Evolutionary conservation across 345 rosid genomes (phyloP).

Genomic region (Rhodomyrtus tomentosa): DNA sequence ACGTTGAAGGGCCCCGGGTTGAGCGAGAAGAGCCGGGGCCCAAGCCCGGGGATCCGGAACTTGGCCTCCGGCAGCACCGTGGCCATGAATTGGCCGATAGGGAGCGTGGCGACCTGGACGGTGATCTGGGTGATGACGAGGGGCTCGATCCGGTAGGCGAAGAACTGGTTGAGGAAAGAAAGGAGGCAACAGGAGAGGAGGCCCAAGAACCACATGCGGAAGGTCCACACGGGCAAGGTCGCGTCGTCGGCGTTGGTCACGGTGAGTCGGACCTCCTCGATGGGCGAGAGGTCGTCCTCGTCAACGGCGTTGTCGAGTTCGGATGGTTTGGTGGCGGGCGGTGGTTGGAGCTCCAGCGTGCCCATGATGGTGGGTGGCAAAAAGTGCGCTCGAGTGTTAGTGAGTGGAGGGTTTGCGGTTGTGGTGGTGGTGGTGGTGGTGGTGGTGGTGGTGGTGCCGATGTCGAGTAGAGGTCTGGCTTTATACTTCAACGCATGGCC

Average conservation of each 20-base stretch:
- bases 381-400: not conserved
- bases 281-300: slow-evolving; percentile 55
- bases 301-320: not conserved
- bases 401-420: not conserved
- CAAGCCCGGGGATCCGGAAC: slow-evolving; percentile 52
- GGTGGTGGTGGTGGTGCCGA: not conserved
- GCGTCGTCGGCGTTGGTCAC: slow-evolving; percentile 75
- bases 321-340: slow-evolving; percentile 12
- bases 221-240: slow-evolving; percentile 74
- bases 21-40: slow-evolving; percentile 43
- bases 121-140: slow-evolving; percentile 72
- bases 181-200: slow-evolving; percentile 54
- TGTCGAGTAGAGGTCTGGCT: not conserved
- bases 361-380: not conserved
- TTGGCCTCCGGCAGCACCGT: slow-evolving; percentile 38
- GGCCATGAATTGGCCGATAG: slow-evolving; percentile 64
- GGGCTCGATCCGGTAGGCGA: slow-evolving; percentile 75
- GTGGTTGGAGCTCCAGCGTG: slow-evolving; percentile 14
- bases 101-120: slow-evolving; percentile 68
- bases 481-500: not conserved
- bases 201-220: slow-evolving; percentile 82
- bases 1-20: slow-evolving; percentile 83
- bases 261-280: slow-evolving; percentile 73
- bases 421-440: not conserved
- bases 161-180: slow-evolving; percentile 77